Percentiles rank a stretch among this genome's conserved stretches.
These are phyloP conservation scores for Carex kokanica DNA, from an alignment of 176 grass and related monocot species.

Conservation along the genomic window DNA sequence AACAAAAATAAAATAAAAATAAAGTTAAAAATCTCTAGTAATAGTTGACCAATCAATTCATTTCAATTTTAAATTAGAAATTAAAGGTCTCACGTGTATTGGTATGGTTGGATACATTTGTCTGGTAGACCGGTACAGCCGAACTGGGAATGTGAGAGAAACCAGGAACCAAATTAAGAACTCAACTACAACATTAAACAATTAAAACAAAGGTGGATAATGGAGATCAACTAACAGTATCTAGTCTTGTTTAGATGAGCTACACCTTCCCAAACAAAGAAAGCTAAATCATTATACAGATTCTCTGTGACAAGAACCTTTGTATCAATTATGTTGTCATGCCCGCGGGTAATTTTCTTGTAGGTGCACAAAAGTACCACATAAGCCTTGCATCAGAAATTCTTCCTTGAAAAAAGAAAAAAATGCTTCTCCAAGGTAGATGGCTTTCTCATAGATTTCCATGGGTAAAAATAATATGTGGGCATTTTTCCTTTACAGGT, in stretches of 20 bases:
- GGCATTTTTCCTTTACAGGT: no score
- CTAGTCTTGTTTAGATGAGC: conserved; percentile 46
- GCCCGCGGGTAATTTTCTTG: no score
- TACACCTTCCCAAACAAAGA: conserved; percentile 34
- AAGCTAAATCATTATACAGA: background rate
- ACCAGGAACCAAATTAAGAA: background rate
- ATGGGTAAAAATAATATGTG: no score
- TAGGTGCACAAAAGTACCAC: no score
- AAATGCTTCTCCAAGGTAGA: no score
- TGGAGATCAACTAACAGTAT: conserved; percentile 15
- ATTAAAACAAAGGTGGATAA: background rate
- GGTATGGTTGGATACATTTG: background rate
- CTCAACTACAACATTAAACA: background rate
- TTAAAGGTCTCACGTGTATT: background rate
- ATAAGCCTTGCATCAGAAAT: no score
- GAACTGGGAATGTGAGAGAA: background rate
- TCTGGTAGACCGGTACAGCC: background rate
- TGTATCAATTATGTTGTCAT: background rate
- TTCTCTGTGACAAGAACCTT: background rate
- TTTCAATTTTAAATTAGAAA: background rate
- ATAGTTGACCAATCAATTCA: no score
- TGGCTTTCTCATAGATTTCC: no score
- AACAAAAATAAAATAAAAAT: no score
- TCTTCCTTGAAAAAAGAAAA: background rate
- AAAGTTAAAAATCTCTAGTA: no score